phyloP scores from a whole-genome alignment of 2,329 filamentous ascomycete species.

The Rhytidhysteron rufulum region DNA sequence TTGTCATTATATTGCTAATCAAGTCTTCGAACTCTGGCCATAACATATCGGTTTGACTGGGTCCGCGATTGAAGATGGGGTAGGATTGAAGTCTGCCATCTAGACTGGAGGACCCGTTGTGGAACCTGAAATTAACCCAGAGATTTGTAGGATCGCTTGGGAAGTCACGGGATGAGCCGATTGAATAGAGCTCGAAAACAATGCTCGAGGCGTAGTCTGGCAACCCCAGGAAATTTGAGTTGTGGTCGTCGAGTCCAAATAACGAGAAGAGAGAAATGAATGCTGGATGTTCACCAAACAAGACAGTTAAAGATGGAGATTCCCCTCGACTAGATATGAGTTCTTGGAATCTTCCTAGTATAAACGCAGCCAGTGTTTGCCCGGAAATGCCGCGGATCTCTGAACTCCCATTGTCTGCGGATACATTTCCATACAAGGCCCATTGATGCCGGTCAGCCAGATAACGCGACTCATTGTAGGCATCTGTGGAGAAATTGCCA shows the following conservation, averaged over 20 bases:
- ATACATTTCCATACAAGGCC: conserved; percentile 40
- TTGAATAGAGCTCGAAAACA: conserved; percentile 44
- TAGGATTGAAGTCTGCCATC: conserved; percentile 38
- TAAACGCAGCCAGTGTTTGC: conserved; percentile 24
- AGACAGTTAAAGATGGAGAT: conserved; percentile 38
- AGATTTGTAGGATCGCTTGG: conserved; percentile 41
- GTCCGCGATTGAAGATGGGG: conserved; percentile 49
- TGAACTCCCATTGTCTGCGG: conserved; percentile 18
- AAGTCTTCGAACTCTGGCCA: conserved; percentile 49
- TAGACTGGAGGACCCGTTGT: conserved; percentile 49
- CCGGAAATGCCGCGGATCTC: conserved; percentile 13
- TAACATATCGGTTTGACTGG: conserved; percentile 43
- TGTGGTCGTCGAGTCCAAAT: conserved; percentile 17
- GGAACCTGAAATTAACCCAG: conserved; percentile 54
- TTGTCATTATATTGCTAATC: conserved; percentile 43
- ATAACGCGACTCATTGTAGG: conserved; percentile 29
- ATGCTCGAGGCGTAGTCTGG: conserved; percentile 30
- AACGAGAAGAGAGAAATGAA: conserved; percentile 30
- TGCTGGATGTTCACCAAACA: conserved; percentile 31
- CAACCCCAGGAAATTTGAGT: conserved; percentile 19
- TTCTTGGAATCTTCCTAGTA: conserved; percentile 21
- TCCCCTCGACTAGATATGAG: conserved; percentile 13
- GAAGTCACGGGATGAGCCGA: conserved; percentile 33
- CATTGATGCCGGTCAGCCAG: conserved; percentile 50
- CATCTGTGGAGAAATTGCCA: conserved; percentile 17